Base-by-base conservation (phyloP, 1,139 yeast species). In the Kluyveromyces marxianus region DNA sequence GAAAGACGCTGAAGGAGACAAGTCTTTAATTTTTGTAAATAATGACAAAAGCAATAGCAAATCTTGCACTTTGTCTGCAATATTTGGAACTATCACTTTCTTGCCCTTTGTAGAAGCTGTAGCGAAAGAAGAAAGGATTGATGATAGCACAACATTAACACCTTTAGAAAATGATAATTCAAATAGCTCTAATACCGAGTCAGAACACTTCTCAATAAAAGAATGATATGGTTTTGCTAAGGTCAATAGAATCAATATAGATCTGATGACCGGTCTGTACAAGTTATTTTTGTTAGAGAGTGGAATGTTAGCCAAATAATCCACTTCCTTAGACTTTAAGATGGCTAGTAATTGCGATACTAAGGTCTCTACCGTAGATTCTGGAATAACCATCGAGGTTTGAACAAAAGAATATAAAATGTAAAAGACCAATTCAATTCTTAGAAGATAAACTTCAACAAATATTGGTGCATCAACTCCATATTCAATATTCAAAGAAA, bases 351-450 rank as follows among this genome's bases (percentile, higher is more conserved):
- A 7, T 46, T 49, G 62, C 42, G 46, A 54, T 43, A 56, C 60
- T 51, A 46, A 45, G 50, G 37, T 55, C 50, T 42, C 51, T 44
- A 49, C 43, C 24, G 49, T 53, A 21, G 53, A 48, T 24, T 61
- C 64, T 2, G 62, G 51, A 2, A 69, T 37, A 1, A 47, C 35
- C 3, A 62, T 58, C 31, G 65, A 57, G 4, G 65, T 62, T 28
- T 69, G 64, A 10, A 58, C 53, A 35, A 70, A 59, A 44, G 77
- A 71, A 58, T 77, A 77, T 39, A 76, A 65, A 39, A 87, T 70
- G 57, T 76, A 81, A 58, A 88, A 88, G 1, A 87, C 76, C 48
- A 86, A 65, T 54, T 86, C 90, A 39, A 81, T 69, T 43, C 95
- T 74, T 44, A 77, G 86, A 44, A 74, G 72, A 54, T 74, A 80